Percentiles rank a stretch among this genome's conserved stretches.
Evolutionary conservation across 148 eudicot genomes (phyloP).

Genomic region (Heliosperma pusillum): DNA sequence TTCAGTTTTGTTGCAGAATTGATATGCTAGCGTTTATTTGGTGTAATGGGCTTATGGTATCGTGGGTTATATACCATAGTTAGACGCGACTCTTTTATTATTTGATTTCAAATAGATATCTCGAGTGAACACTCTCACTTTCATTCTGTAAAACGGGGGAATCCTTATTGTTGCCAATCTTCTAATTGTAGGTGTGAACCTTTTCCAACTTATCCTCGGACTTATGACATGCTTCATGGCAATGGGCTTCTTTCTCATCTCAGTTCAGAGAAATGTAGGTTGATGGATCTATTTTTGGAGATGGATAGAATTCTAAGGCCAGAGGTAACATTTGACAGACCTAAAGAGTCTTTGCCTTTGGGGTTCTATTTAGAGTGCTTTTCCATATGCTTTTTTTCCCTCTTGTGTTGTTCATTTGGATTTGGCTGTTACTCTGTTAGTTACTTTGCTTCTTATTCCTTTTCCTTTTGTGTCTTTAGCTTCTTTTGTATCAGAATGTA

Average conservation of each 20-base stretch:
- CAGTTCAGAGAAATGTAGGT: constrained; percentile 56
- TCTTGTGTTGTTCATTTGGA: not conserved
- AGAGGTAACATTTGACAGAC: constrained; percentile 69
- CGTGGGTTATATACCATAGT: not conserved
- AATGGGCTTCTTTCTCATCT: constrained; percentile 76
- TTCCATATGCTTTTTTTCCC: not conserved
- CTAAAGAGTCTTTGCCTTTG: not conserved
- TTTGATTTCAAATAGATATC: not conserved
- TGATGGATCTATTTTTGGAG: constrained; percentile 68
- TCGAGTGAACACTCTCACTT: not conserved
- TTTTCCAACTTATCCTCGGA: constrained; percentile 91
- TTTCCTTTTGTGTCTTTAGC: not conserved
- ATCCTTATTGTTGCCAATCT: constrained; percentile 1
- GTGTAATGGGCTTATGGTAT: not conserved
- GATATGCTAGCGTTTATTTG: not conserved
- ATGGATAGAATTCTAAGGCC: constrained; percentile 98
- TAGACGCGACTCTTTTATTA: not conserved
- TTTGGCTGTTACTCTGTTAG: not conserved
- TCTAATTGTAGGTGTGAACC: constrained; percentile 69
- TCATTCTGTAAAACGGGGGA: not conserved
- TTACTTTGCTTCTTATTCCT: not conserved
- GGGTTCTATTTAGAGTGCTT: not conserved
- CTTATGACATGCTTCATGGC: constrained; percentile 91
- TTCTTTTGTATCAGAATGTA: not conserved
- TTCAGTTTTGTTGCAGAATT: not conserved